A percentile compares a stretch with the other conserved stretches of the same genome.
Conservation (phyloP, 495 filamentous ascomycete genomes). For the Astrothelium subdiscretum region DNA sequence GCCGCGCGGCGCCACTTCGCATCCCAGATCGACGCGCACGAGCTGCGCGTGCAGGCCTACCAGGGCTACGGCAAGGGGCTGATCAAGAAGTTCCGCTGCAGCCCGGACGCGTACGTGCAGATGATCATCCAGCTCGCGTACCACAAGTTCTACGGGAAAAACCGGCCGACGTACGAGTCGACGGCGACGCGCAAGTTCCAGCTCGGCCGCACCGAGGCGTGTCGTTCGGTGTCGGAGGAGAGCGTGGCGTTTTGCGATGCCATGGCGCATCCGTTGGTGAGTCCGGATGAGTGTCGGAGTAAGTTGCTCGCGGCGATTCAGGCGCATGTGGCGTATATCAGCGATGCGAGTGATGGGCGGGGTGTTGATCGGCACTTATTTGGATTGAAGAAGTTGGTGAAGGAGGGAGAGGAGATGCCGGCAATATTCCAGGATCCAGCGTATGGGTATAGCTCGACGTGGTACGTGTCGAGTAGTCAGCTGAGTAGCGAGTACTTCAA, state of each 20-base stretch:
- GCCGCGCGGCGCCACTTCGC: conserved; percentile 64
- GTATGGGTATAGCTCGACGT: conserved; percentile 70
- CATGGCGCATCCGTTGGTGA: conserved; percentile 54
- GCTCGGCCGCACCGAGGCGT: conserved; percentile 92
- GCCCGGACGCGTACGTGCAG: conserved; percentile 94
- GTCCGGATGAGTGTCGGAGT: conserved; percentile 51
- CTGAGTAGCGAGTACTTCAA: conserved; percentile 96
- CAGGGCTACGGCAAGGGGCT: conserved; percentile 96
- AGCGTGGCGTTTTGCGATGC: conserved; percentile 83
- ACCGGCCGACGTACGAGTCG: conserved; percentile 95
- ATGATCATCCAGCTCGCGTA: conserved; percentile 99
- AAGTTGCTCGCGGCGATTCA: conserved; percentile 73
- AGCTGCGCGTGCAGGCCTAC: conserved; percentile 87
- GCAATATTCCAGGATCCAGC: conserved; percentile 78
- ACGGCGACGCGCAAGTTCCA: conserved; percentile 91
- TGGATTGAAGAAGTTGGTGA: conserved; percentile 83
- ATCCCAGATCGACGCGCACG: conserved; percentile 70
- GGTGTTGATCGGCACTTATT: conserved; percentile 96
- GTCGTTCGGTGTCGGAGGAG: conserved; percentile 82
- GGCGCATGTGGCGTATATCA: conserved; percentile 81
- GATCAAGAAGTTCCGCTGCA: conserved; percentile 99
- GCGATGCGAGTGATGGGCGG: conserved; percentile 75
- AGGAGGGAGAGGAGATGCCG: conserved; percentile 71
- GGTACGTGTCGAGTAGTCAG: conserved; percentile 84
- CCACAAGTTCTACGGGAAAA: conserved; percentile 98